These are phyloP conservation scores for Stachybotrys chartarum DNA, from an alignment of 2,329 filamentous ascomycete genomes.

Conservation along the genomic window DNA sequence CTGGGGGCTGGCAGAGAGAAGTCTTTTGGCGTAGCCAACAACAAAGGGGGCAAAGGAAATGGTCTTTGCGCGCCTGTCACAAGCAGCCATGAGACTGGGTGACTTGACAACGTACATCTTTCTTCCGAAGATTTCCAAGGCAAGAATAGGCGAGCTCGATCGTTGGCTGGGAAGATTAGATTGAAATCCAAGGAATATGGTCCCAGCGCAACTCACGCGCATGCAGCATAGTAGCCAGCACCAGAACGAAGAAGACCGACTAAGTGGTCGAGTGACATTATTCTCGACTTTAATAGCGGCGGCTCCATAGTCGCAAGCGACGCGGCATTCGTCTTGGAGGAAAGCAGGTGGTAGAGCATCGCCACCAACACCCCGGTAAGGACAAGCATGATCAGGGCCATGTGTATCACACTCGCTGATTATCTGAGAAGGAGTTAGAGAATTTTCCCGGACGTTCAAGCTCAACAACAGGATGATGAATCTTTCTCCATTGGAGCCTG, in stretches of 20 bases:
- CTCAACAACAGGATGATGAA: too few species aligned
- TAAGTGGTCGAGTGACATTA: too few species aligned
- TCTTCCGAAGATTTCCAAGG: background rate
- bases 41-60: background rate
- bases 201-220: background rate
- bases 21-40: background rate
- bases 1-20: background rate
- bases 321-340: too few species aligned
- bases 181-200: background rate
- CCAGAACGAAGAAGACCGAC: background rate
- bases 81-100: background rate
- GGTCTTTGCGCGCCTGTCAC: background rate
- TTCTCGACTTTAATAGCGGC: too few species aligned
- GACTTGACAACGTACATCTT: background rate
- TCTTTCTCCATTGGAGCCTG: too few species aligned
- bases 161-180: background rate
- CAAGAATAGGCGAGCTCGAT: background rate
- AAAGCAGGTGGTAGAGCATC: too few species aligned
- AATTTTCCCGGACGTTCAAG: too few species aligned
- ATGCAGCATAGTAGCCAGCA: background rate
- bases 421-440: too few species aligned
- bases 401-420: too few species aligned
- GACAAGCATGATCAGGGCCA: too few species aligned
- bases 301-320: too few species aligned
- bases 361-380: too few species aligned